Base-by-base conservation (phyloP, 1,139 yeast species). In the Meyerozyma elateridarum region DNA sequence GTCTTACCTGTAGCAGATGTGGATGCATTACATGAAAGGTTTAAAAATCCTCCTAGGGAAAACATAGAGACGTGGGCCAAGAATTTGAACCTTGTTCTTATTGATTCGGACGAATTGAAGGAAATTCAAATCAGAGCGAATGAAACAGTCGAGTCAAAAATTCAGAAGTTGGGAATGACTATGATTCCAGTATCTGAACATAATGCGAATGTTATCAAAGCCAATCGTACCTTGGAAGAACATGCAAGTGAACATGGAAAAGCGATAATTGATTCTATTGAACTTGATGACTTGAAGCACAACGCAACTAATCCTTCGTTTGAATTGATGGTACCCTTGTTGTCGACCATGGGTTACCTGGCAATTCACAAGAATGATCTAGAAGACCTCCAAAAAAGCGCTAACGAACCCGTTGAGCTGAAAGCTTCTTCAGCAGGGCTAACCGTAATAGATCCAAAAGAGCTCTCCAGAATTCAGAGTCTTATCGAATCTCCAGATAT, bases 141-240 rank as follows among this genome's bases (percentile, higher is more conserved):
- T 9, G 27, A 24, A 8, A 11, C 27, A 14, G 15, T 24, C 3
- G 27, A 24, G 18, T 15, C 27, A 14, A 24, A 14, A 8, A 18
- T 18, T 8, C 18, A 24, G 14, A 8, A 13, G 8, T 2, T 24
- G 8, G 27, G 27, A 24, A 8, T 12, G 9, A 15, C 12, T 11
- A 12, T 24, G 8, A 9, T 24, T n/a, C 18, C 27, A 8, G 4
- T 8, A 3, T 9, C 17, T 4, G 27, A 24, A 8, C 4, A 4
- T 4, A 8, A 14, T 15, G 14, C 27, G 17, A 2, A 38, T 52
- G 18, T 32, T 33, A 15, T 25, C 22, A 38, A 27, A 22, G 46
- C 55, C 1, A 37, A 38, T 8, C 45, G 38, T 22, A 30, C 52
- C 6, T 33, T 49, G 3, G 19, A 13, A 4, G 47, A 40, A 16